A percentile compares a stretch with the other conserved stretches of the same genome.
phyloP scores from a whole-genome alignment of 1,284 basidiomycete species.

The Gymnopus androsaceus region DNA sequence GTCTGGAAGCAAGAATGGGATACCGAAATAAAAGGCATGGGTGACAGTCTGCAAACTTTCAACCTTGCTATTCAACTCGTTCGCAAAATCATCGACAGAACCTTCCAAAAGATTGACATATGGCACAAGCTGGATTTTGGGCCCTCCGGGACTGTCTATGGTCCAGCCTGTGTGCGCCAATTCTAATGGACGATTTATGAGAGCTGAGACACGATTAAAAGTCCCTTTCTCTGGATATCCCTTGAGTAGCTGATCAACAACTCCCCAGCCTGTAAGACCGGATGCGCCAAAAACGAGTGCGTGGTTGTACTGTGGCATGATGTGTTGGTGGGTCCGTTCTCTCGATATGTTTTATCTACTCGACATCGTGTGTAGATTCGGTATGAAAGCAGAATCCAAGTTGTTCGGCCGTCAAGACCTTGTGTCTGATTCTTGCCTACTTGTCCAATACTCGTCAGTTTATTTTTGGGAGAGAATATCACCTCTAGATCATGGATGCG shows the following conservation, averaged over 20 bases:
- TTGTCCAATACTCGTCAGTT: no score
- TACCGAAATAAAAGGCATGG: constrained; percentile 24
- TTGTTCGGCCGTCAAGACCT: no score
- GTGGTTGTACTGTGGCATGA: constrained; percentile 5
- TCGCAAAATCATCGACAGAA: constrained; percentile 15
- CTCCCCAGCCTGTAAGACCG: constrained; percentile 23
- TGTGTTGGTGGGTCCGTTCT: no score
- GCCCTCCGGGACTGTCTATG: constrained; percentile 4
- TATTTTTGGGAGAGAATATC: no score
- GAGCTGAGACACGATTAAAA: constrained; percentile 21
- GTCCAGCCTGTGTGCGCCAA: constrained; percentile 19
- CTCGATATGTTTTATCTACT: no score
- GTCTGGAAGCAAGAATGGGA: constrained; percentile 5
- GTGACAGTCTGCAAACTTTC: constrained; percentile 18
- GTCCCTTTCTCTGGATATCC: constrained; percentile 19
- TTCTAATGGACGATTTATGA: constrained; percentile 21
- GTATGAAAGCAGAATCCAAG: no score
- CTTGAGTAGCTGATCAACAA: constrained; percentile 20
- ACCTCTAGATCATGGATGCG: no score
- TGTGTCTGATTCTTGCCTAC: no score
- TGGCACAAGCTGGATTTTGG: constrained; percentile 17
- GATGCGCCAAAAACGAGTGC: constrained; percentile 24
- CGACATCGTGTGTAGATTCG: no score
- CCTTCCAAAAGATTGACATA: constrained; percentile 17
- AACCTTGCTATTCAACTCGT: constrained; percentile 12